Evolutionary conservation across 1,139 yeast species (phyloP).

Genomic region (Yamadazyma atmosphaerica): DNA sequence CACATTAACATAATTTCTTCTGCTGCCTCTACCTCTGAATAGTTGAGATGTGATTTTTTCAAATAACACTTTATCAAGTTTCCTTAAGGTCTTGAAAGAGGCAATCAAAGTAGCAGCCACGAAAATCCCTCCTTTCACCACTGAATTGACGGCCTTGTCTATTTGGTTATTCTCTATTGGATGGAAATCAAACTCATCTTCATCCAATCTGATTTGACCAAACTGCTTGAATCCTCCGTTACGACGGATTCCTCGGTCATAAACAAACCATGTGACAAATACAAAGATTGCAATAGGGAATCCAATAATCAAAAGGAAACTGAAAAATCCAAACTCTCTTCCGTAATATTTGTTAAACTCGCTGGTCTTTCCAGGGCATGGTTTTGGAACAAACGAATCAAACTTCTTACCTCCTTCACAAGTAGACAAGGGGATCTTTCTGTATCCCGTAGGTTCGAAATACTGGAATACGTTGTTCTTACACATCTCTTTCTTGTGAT

Average conservation of each 20-base stretch:
- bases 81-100: slow-evolving; percentile 35
- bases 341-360: slow-evolving; percentile 64
- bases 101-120: slow-evolving; percentile 48
- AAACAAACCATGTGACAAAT: slow-evolving; percentile 67
- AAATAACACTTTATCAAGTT: slow-evolving; percentile 35
- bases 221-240: slow-evolving; percentile 78
- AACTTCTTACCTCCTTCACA: slow-evolving; percentile 49
- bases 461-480: slow-evolving; percentile 56
- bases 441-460: slow-evolving; percentile 47
- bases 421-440: slow-evolving; percentile 46
- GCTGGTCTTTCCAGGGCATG: slow-evolving; percentile 86
- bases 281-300: slow-evolving; percentile 61
- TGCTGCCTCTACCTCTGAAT: slow-evolving; percentile 42
- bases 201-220: slow-evolving; percentile 84
- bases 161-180: slow-evolving; percentile 67
- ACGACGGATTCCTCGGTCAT: slow-evolving; percentile 77
- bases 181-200: slow-evolving; percentile 47
- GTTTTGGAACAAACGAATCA: slow-evolving; percentile 63
- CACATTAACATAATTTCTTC: slow-evolving; percentile 44
- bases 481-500: slow-evolving; percentile 63
- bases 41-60: slow-evolving; percentile 36
- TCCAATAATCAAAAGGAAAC: slow-evolving; percentile 50
- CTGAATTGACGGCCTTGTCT: slow-evolving; percentile 60
- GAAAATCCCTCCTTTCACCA: slow-evolving; percentile 63
- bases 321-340: slow-evolving; percentile 55